Evolutionary conservation across 805 yeast species (phyloP).

Genomic region (Kluyveromyces starmeri): DNA sequence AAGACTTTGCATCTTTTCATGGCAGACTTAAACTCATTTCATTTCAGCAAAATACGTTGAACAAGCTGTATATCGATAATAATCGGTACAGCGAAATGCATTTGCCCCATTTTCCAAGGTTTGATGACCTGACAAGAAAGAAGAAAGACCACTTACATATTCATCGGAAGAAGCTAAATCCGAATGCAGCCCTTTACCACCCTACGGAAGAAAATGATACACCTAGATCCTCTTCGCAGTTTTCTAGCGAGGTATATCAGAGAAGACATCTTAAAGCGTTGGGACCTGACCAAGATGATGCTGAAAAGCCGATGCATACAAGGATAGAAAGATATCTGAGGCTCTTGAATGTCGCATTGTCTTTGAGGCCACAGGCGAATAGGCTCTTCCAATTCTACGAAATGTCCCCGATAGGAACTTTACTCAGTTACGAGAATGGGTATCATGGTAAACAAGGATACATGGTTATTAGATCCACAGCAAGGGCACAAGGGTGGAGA

Average conservation of each 20-base stretch:
- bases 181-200: neutral
- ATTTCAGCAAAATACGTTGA: slow-evolving; percentile 34
- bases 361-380: slow-evolving; percentile 74
- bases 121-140: slow-evolving; percentile 12
- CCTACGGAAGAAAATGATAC: slow-evolving; percentile 7
- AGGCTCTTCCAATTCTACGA: slow-evolving; percentile 81
- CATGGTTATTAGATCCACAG: slow-evolving; percentile 68
- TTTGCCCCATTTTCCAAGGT: slow-evolving; percentile 25
- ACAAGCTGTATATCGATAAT: slow-evolving; percentile 21
- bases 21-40: slow-evolving; percentile 50
- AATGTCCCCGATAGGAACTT: slow-evolving; percentile 76
- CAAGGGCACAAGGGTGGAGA: slow-evolving; percentile 90
- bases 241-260: slow-evolving; percentile 15
- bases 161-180: neutral
- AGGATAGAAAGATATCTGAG: slow-evolving; percentile 60
- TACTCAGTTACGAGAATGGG: slow-evolving; percentile 73
- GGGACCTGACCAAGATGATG: slow-evolving; percentile 21
- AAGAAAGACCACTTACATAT: neutral
- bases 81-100: slow-evolving; percentile 18
- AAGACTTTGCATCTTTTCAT: slow-evolving; percentile 66
- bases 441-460: slow-evolving; percentile 87
- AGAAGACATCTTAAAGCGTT: slow-evolving; percentile 25
- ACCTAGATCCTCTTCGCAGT: slow-evolving; percentile 13
- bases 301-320: slow-evolving; percentile 21
- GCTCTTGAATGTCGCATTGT: slow-evolving; percentile 46